Conservation (phyloP, 352 stramenopile species). For the Globisporangium emineosum region DNA sequence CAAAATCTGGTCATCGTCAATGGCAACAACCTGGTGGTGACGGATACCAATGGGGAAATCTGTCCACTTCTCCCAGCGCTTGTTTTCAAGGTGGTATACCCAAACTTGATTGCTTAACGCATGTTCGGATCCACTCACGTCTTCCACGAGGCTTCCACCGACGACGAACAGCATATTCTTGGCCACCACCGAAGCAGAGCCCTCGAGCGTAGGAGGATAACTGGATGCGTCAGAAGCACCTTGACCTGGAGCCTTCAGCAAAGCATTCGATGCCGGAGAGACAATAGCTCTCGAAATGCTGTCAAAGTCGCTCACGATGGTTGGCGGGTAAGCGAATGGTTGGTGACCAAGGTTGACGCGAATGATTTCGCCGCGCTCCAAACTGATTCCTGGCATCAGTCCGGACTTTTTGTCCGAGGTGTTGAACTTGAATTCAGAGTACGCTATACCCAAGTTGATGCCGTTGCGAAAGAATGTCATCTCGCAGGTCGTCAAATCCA, state of each 20-base stretch:
- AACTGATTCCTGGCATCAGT: conserved; percentile 84
- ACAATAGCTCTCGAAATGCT: conserved; percentile 57
- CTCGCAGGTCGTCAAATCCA: conserved; percentile 76
- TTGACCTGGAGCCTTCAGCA: conserved; percentile 25
- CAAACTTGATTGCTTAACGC: conserved; percentile 44
- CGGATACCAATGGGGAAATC: conserved; percentile 81
- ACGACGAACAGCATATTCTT: conserved; percentile 75
- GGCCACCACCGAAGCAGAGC: conserved; percentile 53
- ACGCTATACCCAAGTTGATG: conserved; percentile 77
- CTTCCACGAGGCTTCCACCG: conserved; percentile 40
- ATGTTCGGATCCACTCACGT: conserved; percentile 1
- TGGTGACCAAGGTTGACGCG: conserved; percentile 81
- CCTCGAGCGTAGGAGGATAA: conserved; percentile 39
- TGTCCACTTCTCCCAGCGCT: conserved; percentile 70
- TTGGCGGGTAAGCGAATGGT: conserved; percentile 71
- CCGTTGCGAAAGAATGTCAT: conserved; percentile 90
- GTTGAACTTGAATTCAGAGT: conserved; percentile 60
- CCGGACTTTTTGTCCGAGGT: conserved; percentile 47
- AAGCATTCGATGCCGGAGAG: conserved; percentile 35
- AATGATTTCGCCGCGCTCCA: conserved; percentile 86
- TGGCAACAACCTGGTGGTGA: conserved; percentile 69
- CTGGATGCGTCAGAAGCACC: conserved; percentile 7
- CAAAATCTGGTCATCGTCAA: conserved; percentile 73
- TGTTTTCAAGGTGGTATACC: conserved; percentile 49
- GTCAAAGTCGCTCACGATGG: conserved; percentile 59